Percentiles rank a stretch among this genome's conserved stretches.
Evolutionary conservation across 2,329 filamentous ascomycete species (phyloP).

Genomic region (Pestalotiopsis sp.): DNA sequence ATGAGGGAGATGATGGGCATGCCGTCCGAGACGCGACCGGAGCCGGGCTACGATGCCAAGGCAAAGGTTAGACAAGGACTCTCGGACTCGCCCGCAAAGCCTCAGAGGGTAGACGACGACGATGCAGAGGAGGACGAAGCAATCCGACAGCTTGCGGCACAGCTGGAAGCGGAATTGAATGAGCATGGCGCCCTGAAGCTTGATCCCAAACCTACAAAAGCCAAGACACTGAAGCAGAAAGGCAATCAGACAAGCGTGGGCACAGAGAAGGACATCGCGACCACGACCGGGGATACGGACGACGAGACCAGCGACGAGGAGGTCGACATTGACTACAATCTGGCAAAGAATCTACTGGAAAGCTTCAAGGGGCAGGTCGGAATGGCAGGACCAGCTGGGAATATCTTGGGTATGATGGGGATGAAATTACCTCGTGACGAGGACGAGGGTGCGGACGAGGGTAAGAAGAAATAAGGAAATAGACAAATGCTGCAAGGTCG

Average conservation of each 20-base stretch:
- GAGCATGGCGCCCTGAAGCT: constrained; percentile 66
- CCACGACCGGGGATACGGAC: constrained; percentile 31
- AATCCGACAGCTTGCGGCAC: constrained; percentile 64
- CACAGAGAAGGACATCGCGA: constrained; percentile 17
- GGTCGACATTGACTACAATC: constrained; percentile 79
- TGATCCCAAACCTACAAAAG: constrained; percentile 37
- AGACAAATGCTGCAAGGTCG: neutral
- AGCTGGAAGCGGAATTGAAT: constrained; percentile 75
- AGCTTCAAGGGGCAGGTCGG: constrained; percentile 91
- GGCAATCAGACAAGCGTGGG: constrained; percentile 18
- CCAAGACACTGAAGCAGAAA: constrained; percentile 30
- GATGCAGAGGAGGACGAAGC: constrained; percentile 52
- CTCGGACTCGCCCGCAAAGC: constrained; percentile 27
- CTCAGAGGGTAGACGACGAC: constrained; percentile 34
- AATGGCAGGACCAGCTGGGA: constrained; percentile 81
- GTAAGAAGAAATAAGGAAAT: constrained; percentile 25
- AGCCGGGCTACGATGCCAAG: neutral
- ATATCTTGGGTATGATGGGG: constrained; percentile 85
- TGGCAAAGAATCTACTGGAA: constrained; percentile 88
- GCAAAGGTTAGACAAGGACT: constrained; percentile 9
- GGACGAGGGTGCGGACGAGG: constrained; percentile 56
- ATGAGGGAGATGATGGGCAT: constrained; percentile 92
- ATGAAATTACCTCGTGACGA: constrained; percentile 74
- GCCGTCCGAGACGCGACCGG: constrained; percentile 30
- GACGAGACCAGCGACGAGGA: constrained; percentile 57